Conservation (phyloP, 2,329 filamentous ascomycete genomes). For the Dothiorella sarmentorum region DNA sequence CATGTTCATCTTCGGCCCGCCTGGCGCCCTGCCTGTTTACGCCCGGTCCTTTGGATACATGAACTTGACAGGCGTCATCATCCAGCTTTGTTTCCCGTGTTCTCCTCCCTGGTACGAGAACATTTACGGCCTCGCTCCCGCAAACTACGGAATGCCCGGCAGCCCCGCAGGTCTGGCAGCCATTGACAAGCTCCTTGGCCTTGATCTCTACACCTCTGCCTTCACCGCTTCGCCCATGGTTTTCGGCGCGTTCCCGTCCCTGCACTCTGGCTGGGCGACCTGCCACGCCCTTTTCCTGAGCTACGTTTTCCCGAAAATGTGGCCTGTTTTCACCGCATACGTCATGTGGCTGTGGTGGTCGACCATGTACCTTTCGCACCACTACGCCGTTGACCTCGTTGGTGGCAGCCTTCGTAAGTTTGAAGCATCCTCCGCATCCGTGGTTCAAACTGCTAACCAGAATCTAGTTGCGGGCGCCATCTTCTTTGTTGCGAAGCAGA, state of each 20-base stretch:
- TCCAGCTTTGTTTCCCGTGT: constrained; percentile 88
- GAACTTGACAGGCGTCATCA: constrained; percentile 81
- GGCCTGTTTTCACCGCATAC: constrained; percentile 77
- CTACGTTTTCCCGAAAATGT: constrained; percentile 81
- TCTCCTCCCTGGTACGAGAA: constrained; percentile 98
- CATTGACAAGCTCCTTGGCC: constrained; percentile 83
- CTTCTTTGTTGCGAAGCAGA: constrained; percentile 77
- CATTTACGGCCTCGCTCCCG: constrained; percentile 81
- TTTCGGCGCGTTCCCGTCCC: constrained; percentile 90
- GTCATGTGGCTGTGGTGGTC: constrained; percentile 96
- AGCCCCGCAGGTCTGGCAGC: constrained; percentile 85
- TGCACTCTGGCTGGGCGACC: constrained; percentile 86
- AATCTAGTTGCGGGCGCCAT: constrained; percentile 61
- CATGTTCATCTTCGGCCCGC: constrained; percentile 86
- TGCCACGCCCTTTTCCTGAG: constrained; percentile 90
- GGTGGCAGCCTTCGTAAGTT: constrained; percentile 66
- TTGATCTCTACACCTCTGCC: constrained; percentile 88
- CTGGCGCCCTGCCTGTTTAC: constrained; percentile 79
- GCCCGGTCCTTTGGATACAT: constrained; percentile 88
- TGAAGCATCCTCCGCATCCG: background rate
- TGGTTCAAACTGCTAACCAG: constrained; percentile 25
- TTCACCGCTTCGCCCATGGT: constrained; percentile 89
- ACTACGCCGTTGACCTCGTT: constrained; percentile 92
- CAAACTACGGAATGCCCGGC: constrained; percentile 86
- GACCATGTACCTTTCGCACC: constrained; percentile 96